Evolutionary conservation across 139 green algal species (phyloP), one percentile per base, ranked within the genome.

Genomic region (Pycnococcus provasolii): DNA sequence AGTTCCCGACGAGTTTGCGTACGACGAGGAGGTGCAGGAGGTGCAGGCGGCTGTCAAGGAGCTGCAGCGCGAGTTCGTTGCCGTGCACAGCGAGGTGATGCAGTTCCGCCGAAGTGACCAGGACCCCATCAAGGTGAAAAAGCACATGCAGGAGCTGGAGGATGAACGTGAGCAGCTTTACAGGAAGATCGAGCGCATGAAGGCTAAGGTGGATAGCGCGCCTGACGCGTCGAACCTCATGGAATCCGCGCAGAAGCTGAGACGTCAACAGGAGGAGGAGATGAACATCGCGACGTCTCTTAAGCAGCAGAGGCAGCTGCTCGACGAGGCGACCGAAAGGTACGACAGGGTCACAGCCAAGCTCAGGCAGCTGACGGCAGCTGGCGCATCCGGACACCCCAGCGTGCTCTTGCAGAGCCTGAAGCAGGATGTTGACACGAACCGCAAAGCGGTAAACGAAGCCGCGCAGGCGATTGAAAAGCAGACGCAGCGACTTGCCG

Each of bases 191-290:
- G 48, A 55, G 9, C 48, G 48, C 48, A 55, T 55, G 48, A 55
- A 55, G 48, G 48, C 11, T 46, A 68, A 68, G 62, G 43, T 68
- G 44, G 43, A 68, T 15, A 26, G 8, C 4, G 43, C 45, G 42
- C 7, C 54, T 26, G 5, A 53, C n/a, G 45, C 44, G 42, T 13
- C 43, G 4, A 46, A 58, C 45, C 62, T 68, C 42, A 8, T 9
- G 42, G 62, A 68, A 46, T 45, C 48, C 6, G 46, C 43, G 45
- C 15, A 45, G n/a, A 39, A n/a, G n/a, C 62, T 68, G 62, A 39
- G 62, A 15, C 41, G 43, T 13, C 43, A 60, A 46, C 62, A 68
- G 42, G 62, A 68, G 4, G 62, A 68, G 62, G 62, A 68, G 62
- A 26, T 6, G n/a, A 58, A 60, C 43, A n/a, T 55, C 48, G 48